phyloP scores from a whole-genome alignment of 352 stramenopile species.

The Pythium vanterpoolii region DNA sequence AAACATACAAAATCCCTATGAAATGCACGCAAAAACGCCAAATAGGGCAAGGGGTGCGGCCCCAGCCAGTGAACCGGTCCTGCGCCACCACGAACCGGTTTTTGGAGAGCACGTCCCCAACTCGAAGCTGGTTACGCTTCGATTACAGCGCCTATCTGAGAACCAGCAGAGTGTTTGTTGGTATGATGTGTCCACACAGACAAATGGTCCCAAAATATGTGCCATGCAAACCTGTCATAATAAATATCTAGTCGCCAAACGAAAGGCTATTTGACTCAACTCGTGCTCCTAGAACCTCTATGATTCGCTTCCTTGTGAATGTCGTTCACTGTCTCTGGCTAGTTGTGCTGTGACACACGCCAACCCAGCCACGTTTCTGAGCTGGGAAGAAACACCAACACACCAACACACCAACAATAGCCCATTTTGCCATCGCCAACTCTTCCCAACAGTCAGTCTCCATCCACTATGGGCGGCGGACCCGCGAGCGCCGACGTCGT shows the following conservation, averaged over 20 bases:
- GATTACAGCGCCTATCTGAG: conserved; percentile 19
- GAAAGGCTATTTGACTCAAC: background rate
- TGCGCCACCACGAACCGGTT: background rate
- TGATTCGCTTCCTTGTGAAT: background rate
- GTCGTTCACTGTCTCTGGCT: background rate
- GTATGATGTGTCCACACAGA: background rate
- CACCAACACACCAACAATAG: background rate
- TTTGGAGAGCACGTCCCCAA: background rate
- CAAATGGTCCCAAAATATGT: conserved; percentile 12
- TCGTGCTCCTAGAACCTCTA: background rate
- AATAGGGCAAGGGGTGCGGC: conserved; percentile 23
- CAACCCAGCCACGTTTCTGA: background rate
- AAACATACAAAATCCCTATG: conserved; percentile 52
- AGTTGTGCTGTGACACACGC: conserved; percentile 17
- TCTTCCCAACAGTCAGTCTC: background rate
- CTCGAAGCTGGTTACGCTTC: background rate
- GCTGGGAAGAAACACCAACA: conserved; percentile 9
- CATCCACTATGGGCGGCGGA: conserved; percentile 56
- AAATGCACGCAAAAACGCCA: background rate
- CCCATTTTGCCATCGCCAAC: background rate
- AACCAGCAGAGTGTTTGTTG: background rate
- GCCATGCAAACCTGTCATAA: background rate
- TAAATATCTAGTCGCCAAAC: background rate
- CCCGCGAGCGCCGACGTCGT: conserved; percentile 68
- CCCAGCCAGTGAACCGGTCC: conserved; percentile 27